These are phyloP conservation scores for Avena sativa DNA, from an alignment of 176 grass and related monocot genomes.

Conservation along the genomic window DNA sequence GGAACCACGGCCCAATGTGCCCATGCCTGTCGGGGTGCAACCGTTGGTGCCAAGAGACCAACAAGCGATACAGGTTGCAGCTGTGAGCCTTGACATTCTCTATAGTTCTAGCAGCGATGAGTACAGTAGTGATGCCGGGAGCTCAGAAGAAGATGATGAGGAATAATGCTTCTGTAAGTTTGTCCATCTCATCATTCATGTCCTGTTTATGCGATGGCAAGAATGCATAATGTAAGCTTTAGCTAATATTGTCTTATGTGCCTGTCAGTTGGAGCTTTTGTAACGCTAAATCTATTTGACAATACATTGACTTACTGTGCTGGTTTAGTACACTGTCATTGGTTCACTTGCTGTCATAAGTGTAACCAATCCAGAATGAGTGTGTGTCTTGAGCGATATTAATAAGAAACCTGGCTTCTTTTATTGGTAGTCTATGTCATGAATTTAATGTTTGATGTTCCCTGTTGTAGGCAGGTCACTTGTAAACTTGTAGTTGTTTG, in stretches of 20 bases:
- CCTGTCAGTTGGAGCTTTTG: neutral
- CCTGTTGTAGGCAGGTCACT: neutral
- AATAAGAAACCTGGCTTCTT: neutral
- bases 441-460: constrained; percentile 35
- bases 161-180: constrained; percentile 66
- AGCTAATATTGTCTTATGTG: neutral
- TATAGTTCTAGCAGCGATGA: constrained; percentile 85
- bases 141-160: constrained; percentile 97
- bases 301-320: neutral
- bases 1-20: constrained; percentile 43
- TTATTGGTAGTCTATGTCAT: neutral
- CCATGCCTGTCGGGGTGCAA: constrained; percentile 13
- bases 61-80: constrained; percentile 60
- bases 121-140: constrained; percentile 81
- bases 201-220: neutral
- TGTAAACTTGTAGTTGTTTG: constrained; percentile 2
- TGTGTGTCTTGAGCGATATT: neutral
- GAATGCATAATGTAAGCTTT: constrained; percentile 3
- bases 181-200: constrained; percentile 30
- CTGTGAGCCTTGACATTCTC: constrained; percentile 86
- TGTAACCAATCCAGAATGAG: neutral
- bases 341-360: neutral
- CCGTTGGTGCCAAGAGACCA: constrained; percentile 41
- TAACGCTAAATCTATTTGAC: constrained; percentile 11
- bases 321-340: neutral